A percentile compares a stretch with the other conserved stretches of the same genome.
Evolutionary conservation across 2,329 filamentous ascomycete genomes (phyloP).

Genomic region (Fusarium sp.): DNA sequence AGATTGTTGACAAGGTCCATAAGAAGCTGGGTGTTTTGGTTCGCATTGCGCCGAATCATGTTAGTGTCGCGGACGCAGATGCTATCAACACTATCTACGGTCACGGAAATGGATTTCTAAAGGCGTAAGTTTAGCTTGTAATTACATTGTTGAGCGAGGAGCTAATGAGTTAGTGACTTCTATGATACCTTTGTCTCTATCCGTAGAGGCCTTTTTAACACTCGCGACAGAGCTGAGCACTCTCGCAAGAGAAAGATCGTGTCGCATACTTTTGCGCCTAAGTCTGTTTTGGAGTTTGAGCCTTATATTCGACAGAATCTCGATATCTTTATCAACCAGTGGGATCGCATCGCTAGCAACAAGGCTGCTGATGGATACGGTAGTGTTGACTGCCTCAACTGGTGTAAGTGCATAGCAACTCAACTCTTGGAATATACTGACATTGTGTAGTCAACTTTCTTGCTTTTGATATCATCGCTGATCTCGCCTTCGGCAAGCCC

Average conservation of each 20-base stretch:
- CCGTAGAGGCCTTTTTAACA: constrained; percentile 87
- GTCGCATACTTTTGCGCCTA: constrained; percentile 87
- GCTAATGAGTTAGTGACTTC: constrained; percentile 67
- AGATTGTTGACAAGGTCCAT: constrained; percentile 73
- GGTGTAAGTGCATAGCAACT: constrained; percentile 56
- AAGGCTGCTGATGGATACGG: constrained; percentile 64
- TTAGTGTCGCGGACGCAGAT: constrained; percentile 80
- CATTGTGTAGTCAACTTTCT: constrained; percentile 52
- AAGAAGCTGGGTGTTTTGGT: constrained; percentile 79
- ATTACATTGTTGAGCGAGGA: too few relatives aligned
- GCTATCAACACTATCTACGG: constrained; percentile 82
- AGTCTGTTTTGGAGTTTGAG: constrained; percentile 84
- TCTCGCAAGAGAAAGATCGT: constrained; percentile 89
- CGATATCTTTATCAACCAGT: constrained; percentile 75
- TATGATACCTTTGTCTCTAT: constrained; percentile 94
- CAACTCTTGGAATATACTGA: not conserved
- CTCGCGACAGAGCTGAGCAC: constrained; percentile 81
- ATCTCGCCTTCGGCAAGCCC: constrained; percentile 60
- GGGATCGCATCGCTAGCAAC: constrained; percentile 69
- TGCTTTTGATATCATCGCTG: constrained; percentile 60
- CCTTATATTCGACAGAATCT: constrained; percentile 87
- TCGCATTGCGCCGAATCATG: constrained; percentile 83
- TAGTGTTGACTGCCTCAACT: constrained; percentile 75
- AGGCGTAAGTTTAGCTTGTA: constrained; percentile 56
- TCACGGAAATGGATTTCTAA: constrained; percentile 78